Evolutionary conservation across 225 moss, liverwort and hornwort species (phyloP).

Genomic region (Rhytidiadelphus loreus): DNA sequence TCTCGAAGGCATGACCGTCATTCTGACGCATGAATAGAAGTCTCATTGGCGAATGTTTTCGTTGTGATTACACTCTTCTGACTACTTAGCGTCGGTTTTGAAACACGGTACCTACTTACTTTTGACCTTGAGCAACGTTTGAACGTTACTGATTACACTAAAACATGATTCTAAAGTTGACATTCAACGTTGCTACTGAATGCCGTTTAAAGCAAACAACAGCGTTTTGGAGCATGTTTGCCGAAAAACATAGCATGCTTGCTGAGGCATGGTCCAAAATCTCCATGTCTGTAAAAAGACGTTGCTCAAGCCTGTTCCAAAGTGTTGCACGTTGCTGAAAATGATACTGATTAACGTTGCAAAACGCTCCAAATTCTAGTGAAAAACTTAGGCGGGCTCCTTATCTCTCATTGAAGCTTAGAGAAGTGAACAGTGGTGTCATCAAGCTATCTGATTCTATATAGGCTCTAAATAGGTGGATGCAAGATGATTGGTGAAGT

Average conservation of each 20-base stretch:
- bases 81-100: background rate
- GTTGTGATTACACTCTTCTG: background rate
- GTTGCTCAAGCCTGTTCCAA: background rate
- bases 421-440: background rate
- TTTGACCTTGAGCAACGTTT: background rate
- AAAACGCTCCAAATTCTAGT: background rate
- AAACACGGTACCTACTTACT: background rate
- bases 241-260: background rate
- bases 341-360: background rate
- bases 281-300: background rate
- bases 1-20: background rate
- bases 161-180: background rate
- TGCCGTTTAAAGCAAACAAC: background rate
- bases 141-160: background rate
- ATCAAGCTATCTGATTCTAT: background rate
- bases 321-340: background rate
- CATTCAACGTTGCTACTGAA: background rate
- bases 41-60: background rate
- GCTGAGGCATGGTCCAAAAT: background rate
- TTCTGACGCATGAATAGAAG: background rate
- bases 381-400: background rate
- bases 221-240: background rate
- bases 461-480: background rate
- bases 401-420: background rate
- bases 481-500: background rate